Conservation (phyloP, 768 basidiomycete genomes). For the Solioccasus polychromus region DNA sequence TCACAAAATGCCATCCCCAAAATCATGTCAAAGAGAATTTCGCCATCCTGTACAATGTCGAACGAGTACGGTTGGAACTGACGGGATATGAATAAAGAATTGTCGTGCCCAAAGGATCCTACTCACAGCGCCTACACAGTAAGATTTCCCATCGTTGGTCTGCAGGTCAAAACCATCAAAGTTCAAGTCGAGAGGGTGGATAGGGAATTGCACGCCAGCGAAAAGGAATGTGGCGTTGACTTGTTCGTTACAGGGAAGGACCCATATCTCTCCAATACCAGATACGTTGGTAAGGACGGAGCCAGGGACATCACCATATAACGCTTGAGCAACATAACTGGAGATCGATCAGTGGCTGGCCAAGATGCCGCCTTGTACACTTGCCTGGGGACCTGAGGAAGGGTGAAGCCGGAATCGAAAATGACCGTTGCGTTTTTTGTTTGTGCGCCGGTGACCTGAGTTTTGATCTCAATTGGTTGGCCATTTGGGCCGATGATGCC, state of each 20-base stretch:
- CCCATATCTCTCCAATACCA: conserved; percentile 49
- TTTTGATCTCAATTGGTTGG: conserved; percentile 41
- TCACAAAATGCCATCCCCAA: conserved; percentile 72
- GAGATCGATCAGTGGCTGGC: conserved; percentile 14
- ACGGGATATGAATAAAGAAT: neutral
- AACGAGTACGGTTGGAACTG: conserved; percentile 71
- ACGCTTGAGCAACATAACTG: conserved; percentile 53
- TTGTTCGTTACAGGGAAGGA: conserved; percentile 59
- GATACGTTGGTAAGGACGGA: conserved; percentile 45
- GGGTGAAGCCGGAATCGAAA: conserved; percentile 68
- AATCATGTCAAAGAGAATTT: conserved; percentile 52
- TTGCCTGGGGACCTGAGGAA: conserved; percentile 59
- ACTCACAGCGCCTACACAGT: conserved; percentile 47
- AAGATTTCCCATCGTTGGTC: conserved; percentile 19
- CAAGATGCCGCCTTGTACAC: conserved; percentile 9
- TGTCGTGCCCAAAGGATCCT: neutral
- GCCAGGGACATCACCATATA: conserved; percentile 55
- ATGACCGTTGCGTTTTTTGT: conserved; percentile 53
- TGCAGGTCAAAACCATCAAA: conserved; percentile 16
- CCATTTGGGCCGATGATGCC: conserved; percentile 65
- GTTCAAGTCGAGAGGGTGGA: conserved; percentile 66
- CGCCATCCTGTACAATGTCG: conserved; percentile 29
- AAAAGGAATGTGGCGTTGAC: conserved; percentile 68
- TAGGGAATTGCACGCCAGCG: conserved; percentile 50
- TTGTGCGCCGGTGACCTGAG: conserved; percentile 43